These are phyloP conservation scores for Penicillium crystallinum DNA, from an alignment of 495 filamentous ascomycete species.

Conservation along the genomic window DNA sequence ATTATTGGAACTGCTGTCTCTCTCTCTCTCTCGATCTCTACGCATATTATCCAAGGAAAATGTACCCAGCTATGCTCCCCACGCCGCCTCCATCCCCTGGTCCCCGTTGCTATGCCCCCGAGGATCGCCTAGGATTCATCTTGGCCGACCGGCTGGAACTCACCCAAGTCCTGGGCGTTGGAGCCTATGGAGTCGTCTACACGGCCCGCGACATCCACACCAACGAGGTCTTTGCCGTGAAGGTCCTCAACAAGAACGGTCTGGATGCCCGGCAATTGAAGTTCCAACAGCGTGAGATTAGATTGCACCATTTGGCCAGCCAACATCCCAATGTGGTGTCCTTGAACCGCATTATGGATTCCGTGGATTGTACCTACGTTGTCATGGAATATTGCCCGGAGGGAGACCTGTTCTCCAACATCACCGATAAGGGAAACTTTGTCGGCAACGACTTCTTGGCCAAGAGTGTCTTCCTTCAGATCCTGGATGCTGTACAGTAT, in stretches of 20 bases:
- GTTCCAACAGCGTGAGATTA: conserved; percentile 92
- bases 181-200: conserved; percentile 96
- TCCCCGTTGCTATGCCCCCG: conserved; percentile 55
- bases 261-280: conserved; percentile 80
- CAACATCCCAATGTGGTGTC: conserved; percentile 91
- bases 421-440: conserved; percentile 90
- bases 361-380: conserved; percentile 89
- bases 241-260: conserved; percentile 88
- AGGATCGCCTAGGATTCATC: conserved; percentile 82
- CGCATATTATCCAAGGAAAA: conserved; percentile 22
- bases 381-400: conserved; percentile 97
- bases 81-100: conserved; percentile 56
- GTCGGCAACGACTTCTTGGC: conserved; percentile 87
- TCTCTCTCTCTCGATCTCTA: background rate
- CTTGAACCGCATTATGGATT: conserved; percentile 89
- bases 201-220: conserved; percentile 84
- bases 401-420: conserved; percentile 93
- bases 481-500: conserved; percentile 93
- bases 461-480: conserved; percentile 86
- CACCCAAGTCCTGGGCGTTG: conserved; percentile 80
- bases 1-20: conserved; percentile 18
- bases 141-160: conserved; percentile 79
- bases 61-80: conserved; percentile 51
- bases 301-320: conserved; percentile 81
- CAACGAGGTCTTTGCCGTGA: conserved; percentile 83